Base-by-base conservation (phyloP, 2,329 filamentous ascomycete species). In the Fusarium drepaniforme region DNA sequence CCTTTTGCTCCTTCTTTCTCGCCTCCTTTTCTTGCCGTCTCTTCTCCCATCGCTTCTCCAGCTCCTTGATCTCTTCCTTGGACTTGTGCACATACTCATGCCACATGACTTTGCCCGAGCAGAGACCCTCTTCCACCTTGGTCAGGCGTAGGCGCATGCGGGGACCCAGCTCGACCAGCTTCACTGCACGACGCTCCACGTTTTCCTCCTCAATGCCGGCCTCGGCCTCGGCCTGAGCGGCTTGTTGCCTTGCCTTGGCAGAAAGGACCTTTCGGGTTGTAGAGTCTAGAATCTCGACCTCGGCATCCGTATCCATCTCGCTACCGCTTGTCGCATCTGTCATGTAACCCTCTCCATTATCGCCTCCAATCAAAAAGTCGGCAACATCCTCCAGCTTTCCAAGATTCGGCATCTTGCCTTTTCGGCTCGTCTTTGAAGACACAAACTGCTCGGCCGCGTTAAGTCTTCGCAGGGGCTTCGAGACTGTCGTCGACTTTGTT, bases 81-180 rank as follows among this genome's bases (percentile, higher is more conserved):
- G 91, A 91, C 88, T 99, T 99, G 81, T 93, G 90, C 64, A 98
- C 92, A 81, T 95, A 97, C 81, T 98, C 95, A 83, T 99, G 97
- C 97, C 97, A 99, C 93, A 99, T 94, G 67, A 98, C 90, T 82
- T 95, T 97, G 60, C 97, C 97, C 30, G 90, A 89, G 79, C 95
- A 98, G 8, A 98, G 84, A 2, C 96, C 97, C 78, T 99, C 97
- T 81, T 99, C 97, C 6, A 99, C 96, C 86, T 99, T 99, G 66
- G 95, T 96, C 84, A 99, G 87, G 37, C 96, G 91, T 46, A 99
- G 86, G 71, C 91, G 93, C 93, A 99, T 93, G 64, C 97, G 91
- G 2, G 97, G 97, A 0, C 97, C 97, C 1, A 99, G 86, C 84
- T 99, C 97, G 5, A 97, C 92, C 8, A 99, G 87, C 82, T 97